These are phyloP conservation scores for Spiromastix sp. DNA, from an alignment of 2,329 filamentous ascomycete species.

Conservation along the genomic window DNA sequence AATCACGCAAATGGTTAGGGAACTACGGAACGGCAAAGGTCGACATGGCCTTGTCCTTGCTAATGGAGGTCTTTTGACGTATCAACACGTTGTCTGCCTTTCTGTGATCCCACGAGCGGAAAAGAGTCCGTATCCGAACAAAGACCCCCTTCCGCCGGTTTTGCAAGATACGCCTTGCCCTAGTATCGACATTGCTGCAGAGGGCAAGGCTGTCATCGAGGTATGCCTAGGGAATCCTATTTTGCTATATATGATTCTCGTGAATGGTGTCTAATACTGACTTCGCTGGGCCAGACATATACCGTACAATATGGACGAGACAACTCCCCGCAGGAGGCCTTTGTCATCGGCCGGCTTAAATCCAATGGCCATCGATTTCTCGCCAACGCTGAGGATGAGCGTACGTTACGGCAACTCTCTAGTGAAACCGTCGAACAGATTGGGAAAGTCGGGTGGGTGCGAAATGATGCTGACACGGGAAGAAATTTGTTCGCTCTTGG, in stretches of 20 bases:
- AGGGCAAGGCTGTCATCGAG: conserved; percentile 45
- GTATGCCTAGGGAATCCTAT: conserved; percentile 22
- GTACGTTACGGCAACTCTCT: conserved; percentile 37
- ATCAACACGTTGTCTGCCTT: conserved; percentile 53
- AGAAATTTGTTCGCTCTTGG: neutral
- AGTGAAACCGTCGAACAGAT: conserved; percentile 38
- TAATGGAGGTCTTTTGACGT: conserved; percentile 56
- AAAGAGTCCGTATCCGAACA: conserved; percentile 35
- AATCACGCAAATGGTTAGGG: conserved; percentile 46
- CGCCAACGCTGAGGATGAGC: conserved; percentile 45
- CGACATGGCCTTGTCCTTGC: conserved; percentile 50
- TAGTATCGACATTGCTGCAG: conserved; percentile 29
- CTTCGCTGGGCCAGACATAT: conserved; percentile 40
- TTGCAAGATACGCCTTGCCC: conserved; percentile 32
- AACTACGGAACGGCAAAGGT: conserved; percentile 38
- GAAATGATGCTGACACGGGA: neutral
- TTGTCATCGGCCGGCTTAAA: conserved; percentile 44
- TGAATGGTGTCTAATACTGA: neutral
- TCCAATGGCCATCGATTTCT: conserved; percentile 41
- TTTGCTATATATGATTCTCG: neutral
- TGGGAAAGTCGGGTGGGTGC: conserved; percentile 39
- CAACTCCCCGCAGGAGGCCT: conserved; percentile 37
- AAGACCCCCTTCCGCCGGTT: conserved; percentile 36
- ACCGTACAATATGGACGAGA: conserved; percentile 48
- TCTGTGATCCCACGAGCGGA: conserved; percentile 36